Base-by-base conservation (phyloP, 108 stramenopile genomes). In the Bacterosira constricta region DNA sequence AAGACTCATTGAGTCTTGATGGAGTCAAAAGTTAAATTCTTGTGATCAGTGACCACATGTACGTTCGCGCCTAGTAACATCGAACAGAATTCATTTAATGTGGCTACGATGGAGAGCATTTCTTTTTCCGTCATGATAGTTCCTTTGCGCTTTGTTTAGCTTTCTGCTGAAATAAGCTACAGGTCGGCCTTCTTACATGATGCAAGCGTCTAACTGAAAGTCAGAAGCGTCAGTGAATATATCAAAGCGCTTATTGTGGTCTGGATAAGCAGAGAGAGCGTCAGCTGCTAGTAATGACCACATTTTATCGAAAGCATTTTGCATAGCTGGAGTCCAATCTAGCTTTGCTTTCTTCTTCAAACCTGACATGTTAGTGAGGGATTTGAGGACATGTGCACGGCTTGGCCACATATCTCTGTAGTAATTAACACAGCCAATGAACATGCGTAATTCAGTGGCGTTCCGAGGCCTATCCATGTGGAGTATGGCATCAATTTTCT, bases 201-300 rank as follows among this genome's bases (percentile, higher is more conserved):
- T 82, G 36, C 63, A 68, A 53, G 66, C 84, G 0, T 81, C 84
- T 6, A 79, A 36, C 42, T 82, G 77, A 21, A 54, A 68, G 18
- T 85, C 74, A 2, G 51, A 56, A 11, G 81, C 73, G 54, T 85
- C 85, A 2, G 85, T 85, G 38, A 59, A 67, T 18, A 85, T 75
- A 6, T 53, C 41, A 56, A 82, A 85, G n/a, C 54, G 72, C 66
- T 75, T 35, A 37, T 63, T 68, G 36, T 67, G 56, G 52, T 85
- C 74, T 1, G 85, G 85, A 44, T 80, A 82, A 18, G 32, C 34
- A 12, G 63, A 34, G 8, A 83, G 29, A 25, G 44, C 36, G 31
- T 77, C 65, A 7, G 27, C 15, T 20, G 76, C 66, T 0, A 83
- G 26, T 2, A 77, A 3, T n/a, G 36, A 34, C 39, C 73, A 73